These are phyloP conservation scores for Lasiodiplodia hormozganensis DNA, from an alignment of 2,329 filamentous ascomycete species.

Conservation along the genomic window DNA sequence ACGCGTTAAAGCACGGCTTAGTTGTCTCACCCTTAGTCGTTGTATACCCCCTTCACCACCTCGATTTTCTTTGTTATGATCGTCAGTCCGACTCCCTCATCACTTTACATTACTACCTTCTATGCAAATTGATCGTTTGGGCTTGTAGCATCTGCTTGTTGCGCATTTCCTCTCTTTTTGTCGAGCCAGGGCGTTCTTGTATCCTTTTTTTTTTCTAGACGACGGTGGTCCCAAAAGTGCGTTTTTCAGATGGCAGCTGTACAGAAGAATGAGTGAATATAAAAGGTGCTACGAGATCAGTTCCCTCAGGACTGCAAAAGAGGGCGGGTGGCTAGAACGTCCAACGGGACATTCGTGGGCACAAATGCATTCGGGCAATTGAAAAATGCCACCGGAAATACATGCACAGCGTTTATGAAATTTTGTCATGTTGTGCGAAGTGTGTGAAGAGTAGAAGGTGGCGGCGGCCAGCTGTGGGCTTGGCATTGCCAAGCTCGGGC, in stretches of 20 bases:
- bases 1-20: constrained; percentile 6
- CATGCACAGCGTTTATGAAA: no score
- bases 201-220: constrained; percentile 10
- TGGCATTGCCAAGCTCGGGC: constrained; percentile 25
- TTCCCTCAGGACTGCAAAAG: not conserved
- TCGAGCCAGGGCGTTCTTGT: constrained; percentile 10
- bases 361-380: no score
- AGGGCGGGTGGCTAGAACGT: no score
- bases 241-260: not conserved
- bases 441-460: not conserved
- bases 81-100: not conserved
- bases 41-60: constrained; percentile 27
- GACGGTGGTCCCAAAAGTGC: constrained; percentile 12
- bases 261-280: not conserved
- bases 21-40: constrained; percentile 16
- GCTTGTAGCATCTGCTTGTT: constrained; percentile 5
- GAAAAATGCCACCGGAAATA: no score
- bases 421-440: no score
- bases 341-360: no score
- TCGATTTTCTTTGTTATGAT: constrained; percentile 18
- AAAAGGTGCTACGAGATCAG: not conserved
- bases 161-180: not conserved
- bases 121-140: constrained; percentile 7
- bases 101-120: not conserved
- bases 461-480: constrained; percentile 11